Conservation (phyloP, 768 basidiomycete species). For the Amylocystis lapponica region DNA sequence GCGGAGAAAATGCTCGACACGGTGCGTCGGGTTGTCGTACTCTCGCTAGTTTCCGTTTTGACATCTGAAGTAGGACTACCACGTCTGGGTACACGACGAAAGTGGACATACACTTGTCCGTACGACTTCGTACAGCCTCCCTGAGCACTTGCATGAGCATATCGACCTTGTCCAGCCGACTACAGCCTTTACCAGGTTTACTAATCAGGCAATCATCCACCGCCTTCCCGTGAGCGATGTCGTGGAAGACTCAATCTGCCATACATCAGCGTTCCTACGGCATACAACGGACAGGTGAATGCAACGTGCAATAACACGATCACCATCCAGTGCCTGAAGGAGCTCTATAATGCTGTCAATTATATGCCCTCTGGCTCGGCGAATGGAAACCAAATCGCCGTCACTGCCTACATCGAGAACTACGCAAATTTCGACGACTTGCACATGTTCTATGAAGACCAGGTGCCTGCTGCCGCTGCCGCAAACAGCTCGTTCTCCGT, state of each 20-base stretch:
- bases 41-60: neutral
- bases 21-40: slow-evolving; percentile 29
- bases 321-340: slow-evolving; percentile 27
- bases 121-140: slow-evolving; percentile 67
- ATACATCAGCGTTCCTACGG: slow-evolving; percentile 25
- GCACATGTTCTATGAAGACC: slow-evolving; percentile 25
- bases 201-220: too few species aligned
- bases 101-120: slow-evolving; percentile 53
- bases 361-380: slow-evolving; percentile 18
- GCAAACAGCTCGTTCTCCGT: slow-evolving; percentile 43
- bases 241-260: slow-evolving; percentile 5
- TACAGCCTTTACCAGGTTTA: slow-evolving; percentile 49
- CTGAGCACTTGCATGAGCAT: slow-evolving; percentile 50
- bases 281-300: slow-evolving; percentile 23
- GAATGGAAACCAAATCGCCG: slow-evolving; percentile 27
- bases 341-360: slow-evolving; percentile 29
- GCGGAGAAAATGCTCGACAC: slow-evolving; percentile 72
- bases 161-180: slow-evolving; percentile 70
- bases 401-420: slow-evolving; percentile 32
- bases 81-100: slow-evolving; percentile 50
- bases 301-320: slow-evolving; percentile 27
- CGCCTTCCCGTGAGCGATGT: too few species aligned
- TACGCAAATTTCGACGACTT: slow-evolving; percentile 27
- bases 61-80: slow-evolving; percentile 43
- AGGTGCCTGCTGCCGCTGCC: slow-evolving; percentile 28